Conservation (phyloP, 495 filamentous ascomycete species). For the Letharia lupina region DNA sequence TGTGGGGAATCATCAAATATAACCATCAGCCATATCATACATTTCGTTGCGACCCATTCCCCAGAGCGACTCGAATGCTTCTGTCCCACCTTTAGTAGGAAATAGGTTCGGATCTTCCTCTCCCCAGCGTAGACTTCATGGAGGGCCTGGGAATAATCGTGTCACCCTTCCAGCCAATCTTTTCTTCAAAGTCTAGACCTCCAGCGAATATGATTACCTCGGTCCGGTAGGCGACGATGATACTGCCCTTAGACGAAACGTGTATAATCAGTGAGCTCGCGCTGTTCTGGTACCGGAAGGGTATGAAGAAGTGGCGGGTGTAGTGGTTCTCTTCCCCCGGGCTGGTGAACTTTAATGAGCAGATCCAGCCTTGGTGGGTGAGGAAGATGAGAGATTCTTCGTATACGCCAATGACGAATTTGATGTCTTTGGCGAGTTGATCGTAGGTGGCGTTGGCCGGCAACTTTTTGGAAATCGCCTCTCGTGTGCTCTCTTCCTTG, state of each 20-base stretch:
- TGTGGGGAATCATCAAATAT: too few species aligned
- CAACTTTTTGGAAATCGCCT: too few species aligned
- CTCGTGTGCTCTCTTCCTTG: not conserved
- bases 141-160: not conserved
- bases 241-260: not conserved
- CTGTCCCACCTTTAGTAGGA: not conserved
- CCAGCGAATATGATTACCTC: not conserved
- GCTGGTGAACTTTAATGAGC: not conserved
- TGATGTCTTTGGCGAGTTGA: constrained; percentile 12
- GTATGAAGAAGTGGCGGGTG: not conserved
- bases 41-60: not conserved
- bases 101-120: not conserved
- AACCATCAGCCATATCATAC: not conserved
- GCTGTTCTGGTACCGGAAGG: not conserved
- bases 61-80: not conserved
- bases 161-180: not conserved
- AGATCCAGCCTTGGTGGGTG: constrained; percentile 11
- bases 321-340: not conserved
- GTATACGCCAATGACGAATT: constrained; percentile 9
- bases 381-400: constrained; percentile 6
- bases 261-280: not conserved
- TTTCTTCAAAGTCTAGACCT: not conserved
- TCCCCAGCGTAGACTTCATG: not conserved
- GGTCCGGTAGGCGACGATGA: not conserved
- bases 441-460: constrained; percentile 4